Evolutionary conservation across 371 early-diverging fungal genomes (phyloP).

Genomic region (Umbelopsis sp.): DNA sequence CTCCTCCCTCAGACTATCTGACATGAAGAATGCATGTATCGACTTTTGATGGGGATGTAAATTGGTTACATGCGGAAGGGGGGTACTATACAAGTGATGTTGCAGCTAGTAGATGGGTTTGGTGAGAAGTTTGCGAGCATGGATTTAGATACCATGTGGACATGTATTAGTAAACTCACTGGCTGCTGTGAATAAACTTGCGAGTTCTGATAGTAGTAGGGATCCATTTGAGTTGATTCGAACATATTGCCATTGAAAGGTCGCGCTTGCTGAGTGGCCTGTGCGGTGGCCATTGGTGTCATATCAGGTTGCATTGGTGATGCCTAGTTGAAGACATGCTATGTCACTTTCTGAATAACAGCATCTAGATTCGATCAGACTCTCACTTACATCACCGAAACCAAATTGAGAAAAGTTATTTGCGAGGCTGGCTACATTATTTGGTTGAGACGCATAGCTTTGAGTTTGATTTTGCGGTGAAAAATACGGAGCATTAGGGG

Average conservation of each 20-base stretch:
- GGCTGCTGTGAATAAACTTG: constrained; percentile 46
- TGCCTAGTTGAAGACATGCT: not conserved
- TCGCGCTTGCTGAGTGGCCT: constrained; percentile 26
- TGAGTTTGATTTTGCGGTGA: constrained; percentile 1
- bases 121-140: not conserved
- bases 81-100: constrained; percentile 77
- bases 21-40: constrained; percentile 41
- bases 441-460: constrained; percentile 4
- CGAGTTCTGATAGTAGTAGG: constrained; percentile 43
- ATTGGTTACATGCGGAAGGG: constrained; percentile 74
- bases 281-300: constrained; percentile 13
- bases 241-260: constrained; percentile 29
- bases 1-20: constrained; percentile 65
- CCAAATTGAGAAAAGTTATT: constrained; percentile 38
- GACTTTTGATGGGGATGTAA: constrained; percentile 75
- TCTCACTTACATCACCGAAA: constrained; percentile 27
- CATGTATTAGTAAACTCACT: constrained; percentile 27
- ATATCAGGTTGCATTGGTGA: not conserved
- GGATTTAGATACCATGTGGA: constrained; percentile 12
- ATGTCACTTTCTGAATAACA: not conserved
- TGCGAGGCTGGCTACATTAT: constrained; percentile 11
- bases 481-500: constrained; percentile 11
- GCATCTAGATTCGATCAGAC: too few relatives aligned
- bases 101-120: constrained; percentile 49
- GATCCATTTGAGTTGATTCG: constrained; percentile 32